Evolutionary conservation across 2,329 filamentous ascomycete species (phyloP).

Genomic region (Stemphylium lycopersici): DNA sequence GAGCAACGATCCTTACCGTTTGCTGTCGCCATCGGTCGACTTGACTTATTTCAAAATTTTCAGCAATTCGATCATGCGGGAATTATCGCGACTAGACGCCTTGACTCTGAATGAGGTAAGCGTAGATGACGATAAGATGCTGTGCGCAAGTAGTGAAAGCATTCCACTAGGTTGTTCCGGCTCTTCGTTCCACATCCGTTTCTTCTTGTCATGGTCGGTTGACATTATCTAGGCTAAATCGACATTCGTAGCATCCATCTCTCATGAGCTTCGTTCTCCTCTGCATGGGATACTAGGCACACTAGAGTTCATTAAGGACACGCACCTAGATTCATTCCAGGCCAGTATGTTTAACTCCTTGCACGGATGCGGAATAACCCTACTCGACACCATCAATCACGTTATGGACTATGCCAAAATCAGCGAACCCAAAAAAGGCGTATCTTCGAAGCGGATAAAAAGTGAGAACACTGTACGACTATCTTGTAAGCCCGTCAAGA

Average conservation of each 20-base stretch:
- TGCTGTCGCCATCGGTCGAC: constrained; percentile 38
- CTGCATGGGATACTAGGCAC: constrained; percentile 50
- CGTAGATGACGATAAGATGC: not conserved
- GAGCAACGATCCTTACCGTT: constrained; percentile 38
- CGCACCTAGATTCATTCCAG: constrained; percentile 47
- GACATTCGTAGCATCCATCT: constrained; percentile 60
- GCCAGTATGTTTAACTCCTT: constrained; percentile 55
- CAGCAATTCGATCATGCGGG: constrained; percentile 61
- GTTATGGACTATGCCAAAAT: constrained; percentile 41
- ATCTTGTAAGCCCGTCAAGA: constrained; percentile 41
- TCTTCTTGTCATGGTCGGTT: not conserved
- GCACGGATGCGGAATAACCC: constrained; percentile 54
- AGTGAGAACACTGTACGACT: constrained; percentile 34
- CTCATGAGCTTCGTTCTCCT: constrained; percentile 60
- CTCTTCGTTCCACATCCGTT: not conserved
- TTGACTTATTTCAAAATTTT: constrained; percentile 46
- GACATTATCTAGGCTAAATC: constrained; percentile 49
- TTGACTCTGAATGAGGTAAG: constrained; percentile 46
- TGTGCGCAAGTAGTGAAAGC: not conserved
- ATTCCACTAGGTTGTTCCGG: not conserved
- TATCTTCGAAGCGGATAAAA: constrained; percentile 45
- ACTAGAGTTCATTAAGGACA: constrained; percentile 58
- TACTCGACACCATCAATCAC: constrained; percentile 55
- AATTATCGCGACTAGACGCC: constrained; percentile 61
- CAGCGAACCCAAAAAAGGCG: constrained; percentile 39